phyloP scores from a whole-genome alignment of 176 grass and related monocot genomes.

The Oryza meyeriana region DNA sequence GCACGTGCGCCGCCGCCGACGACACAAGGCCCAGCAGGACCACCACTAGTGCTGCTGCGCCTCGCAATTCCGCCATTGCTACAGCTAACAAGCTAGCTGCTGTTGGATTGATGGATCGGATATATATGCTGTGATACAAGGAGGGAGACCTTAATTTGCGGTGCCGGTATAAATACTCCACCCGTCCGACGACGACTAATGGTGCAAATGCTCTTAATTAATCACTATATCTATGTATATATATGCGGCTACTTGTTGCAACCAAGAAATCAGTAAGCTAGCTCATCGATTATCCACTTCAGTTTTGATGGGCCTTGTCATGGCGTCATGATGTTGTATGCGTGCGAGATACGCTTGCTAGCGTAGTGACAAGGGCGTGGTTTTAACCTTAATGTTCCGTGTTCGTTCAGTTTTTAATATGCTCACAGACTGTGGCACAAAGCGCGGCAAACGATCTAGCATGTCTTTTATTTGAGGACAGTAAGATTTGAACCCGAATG shows the following conservation, averaged over 20 bases:
- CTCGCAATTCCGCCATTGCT: background rate
- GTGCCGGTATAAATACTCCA: background rate
- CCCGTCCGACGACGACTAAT: background rate
- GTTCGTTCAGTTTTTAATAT: too few relatives aligned
- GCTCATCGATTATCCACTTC: background rate
- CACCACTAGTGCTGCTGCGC: too few relatives aligned
- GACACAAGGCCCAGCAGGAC: background rate
- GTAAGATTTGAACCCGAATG: too few relatives aligned
- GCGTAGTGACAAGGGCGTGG: too few relatives aligned
- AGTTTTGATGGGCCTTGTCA: background rate
- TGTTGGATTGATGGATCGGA: background rate
- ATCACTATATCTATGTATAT: background rate
- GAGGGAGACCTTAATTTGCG: background rate
- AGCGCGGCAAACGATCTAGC: too few relatives aligned
- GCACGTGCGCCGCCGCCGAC: slow-evolving; percentile 31
- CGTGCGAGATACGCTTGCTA: background rate
- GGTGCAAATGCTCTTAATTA: background rate
- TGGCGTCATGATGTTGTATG: background rate
- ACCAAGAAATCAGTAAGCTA: background rate
- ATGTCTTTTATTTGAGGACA: too few relatives aligned
- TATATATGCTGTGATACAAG: background rate
- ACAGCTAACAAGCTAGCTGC: background rate
- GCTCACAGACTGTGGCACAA: too few relatives aligned
- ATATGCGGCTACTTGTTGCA: background rate
- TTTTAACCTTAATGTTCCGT: too few relatives aligned